phyloP scores from a whole-genome alignment of 495 filamentous ascomycete genomes.

The Penicillium pulvis region DNA sequence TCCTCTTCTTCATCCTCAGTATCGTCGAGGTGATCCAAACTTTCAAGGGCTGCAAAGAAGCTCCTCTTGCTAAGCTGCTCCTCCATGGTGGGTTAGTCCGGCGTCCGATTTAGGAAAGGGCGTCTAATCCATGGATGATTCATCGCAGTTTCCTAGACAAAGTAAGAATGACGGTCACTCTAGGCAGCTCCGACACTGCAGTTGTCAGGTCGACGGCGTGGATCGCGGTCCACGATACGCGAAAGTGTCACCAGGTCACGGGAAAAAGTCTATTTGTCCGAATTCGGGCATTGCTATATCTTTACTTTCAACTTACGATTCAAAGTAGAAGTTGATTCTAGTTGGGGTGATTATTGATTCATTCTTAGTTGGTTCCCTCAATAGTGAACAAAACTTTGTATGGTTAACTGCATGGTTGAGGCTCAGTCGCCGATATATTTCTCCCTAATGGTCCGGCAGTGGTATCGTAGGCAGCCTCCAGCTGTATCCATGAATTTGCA shows the following conservation, averaged over 20 bases:
- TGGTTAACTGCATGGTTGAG: too few relatives aligned
- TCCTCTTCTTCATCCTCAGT: constrained; percentile 20
- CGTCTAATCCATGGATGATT: constrained; percentile 10
- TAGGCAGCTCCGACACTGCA: background rate
- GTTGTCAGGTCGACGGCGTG: constrained; percentile 12
- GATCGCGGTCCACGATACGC: constrained; percentile 27
- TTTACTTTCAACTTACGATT: background rate
- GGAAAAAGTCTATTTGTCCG: constrained; percentile 17
- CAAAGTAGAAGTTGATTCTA: background rate
- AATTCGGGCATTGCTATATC: background rate
- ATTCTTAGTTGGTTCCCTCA: too few relatives aligned
- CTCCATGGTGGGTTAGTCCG: constrained; percentile 26
- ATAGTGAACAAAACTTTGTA: too few relatives aligned
- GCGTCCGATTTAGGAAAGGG: constrained; percentile 12
- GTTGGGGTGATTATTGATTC: too few relatives aligned
- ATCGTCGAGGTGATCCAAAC: constrained; percentile 47
- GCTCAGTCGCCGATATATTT: too few relatives aligned
- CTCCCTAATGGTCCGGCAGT: too few relatives aligned
- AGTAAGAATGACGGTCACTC: background rate
- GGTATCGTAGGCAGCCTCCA: too few relatives aligned
- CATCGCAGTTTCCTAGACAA: constrained; percentile 13
- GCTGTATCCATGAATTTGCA: too few relatives aligned
- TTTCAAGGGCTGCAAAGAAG: constrained; percentile 51
- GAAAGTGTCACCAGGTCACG: constrained; percentile 46
- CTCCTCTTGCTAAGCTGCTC: constrained; percentile 32